Base-by-base conservation (phyloP, 1,284 basidiomycete genomes). In the Ganoderma lingzhi region DNA sequence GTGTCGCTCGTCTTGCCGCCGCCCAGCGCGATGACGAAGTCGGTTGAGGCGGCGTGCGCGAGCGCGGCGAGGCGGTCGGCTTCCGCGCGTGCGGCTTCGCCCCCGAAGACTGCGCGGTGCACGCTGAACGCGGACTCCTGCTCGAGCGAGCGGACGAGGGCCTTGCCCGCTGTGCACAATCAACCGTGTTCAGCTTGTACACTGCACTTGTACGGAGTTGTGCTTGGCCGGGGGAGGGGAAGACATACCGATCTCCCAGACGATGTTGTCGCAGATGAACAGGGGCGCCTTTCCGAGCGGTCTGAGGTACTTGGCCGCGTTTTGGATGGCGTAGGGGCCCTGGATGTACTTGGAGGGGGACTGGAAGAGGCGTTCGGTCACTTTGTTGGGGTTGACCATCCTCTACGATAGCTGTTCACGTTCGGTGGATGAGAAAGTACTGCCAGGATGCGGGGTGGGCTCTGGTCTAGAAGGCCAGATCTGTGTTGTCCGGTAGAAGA, bases 331-430 rank as follows among this genome's bases (percentile, higher is more conserved):
- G 51, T 77, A 74, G 4, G 80, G 80, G 8, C 80, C 79, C 68
- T 81, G 80, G 62, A 81, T 79, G 76, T 81, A 81, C 70, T 81
- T 81, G 28, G 78, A 79, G 17, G 80, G 79, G 6, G 80, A 81
- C 73, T 79, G 80, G 75, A 81, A 81, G 71, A 80, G 73, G 35
- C 75, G 71, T 59, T 80, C 79, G 6, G 79, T 79, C 72, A 80
- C 71, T 48, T 76, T 74, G 64, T 80, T 78, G 14, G 75, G 76
- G 75, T 80, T 80, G 0, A 78, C 77, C 79, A 80, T 80, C 56
- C 53, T 42, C 2, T 3, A 42, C 39, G 39, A 12, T 15, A 8
- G 12, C 4, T 9, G 23, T 28, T 19, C 42, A 32, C 32, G 35
- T 30, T 30, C 51, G 23, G 28, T 53, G 8, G 45, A 48, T 10